Base-by-base conservation (phyloP, 2,329 filamentous ascomycete genomes). In the Colletotrichum theobromicola region DNA sequence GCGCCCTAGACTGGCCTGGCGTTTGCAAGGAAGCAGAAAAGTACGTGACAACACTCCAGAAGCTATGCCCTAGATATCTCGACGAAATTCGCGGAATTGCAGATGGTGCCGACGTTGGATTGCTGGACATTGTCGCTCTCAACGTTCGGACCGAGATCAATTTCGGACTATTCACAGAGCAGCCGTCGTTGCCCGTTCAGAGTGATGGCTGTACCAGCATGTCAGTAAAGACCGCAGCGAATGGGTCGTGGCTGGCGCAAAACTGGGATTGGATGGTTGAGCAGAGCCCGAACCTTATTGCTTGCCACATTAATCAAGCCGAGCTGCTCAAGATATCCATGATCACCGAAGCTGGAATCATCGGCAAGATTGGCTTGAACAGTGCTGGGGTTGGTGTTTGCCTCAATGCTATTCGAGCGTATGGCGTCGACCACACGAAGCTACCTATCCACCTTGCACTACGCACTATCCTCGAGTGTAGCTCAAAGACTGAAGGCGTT, bases 331-430 rank as follows among this genome's bases (percentile, higher is more conserved):
- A 82, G 2, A 87, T 92, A 70, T 81, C 87, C n/a, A 90, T 90
- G 83, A 83, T 92, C 24, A 92, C 90, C 0, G 90, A 92, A 67
- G 85, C 87, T 0, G 90, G 90, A 16, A 86, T 92, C 24, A 87
- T 93, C 37, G 91, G 91, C 16, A 93, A 93, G 80, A 93, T 93
- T 24, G 92, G 92, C 0, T 84, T 93, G 76, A 93, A 93, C 78
- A 84, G 83, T 15, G 78, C 80, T 0, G 90, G 91, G 1, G 89
- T 93, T 0, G 91, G 90, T 0, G 88, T 88, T 1, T 89, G 88
- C 57, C 83, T 93, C 10, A 93, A 93, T 75, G 92, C 91, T 1
- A 91, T 93, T 74, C 86, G 87, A 50, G 90, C 89, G 5, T 85
- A 86, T 3, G 90, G 90, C 1, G 87, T 92, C 62, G 85, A 91